A percentile compares a stretch with the other conserved stretches of the same genome.
These are phyloP conservation scores for Penicillium sp. DNA, from an alignment of 2,329 filamentous ascomycete species.

Conservation along the genomic window DNA sequence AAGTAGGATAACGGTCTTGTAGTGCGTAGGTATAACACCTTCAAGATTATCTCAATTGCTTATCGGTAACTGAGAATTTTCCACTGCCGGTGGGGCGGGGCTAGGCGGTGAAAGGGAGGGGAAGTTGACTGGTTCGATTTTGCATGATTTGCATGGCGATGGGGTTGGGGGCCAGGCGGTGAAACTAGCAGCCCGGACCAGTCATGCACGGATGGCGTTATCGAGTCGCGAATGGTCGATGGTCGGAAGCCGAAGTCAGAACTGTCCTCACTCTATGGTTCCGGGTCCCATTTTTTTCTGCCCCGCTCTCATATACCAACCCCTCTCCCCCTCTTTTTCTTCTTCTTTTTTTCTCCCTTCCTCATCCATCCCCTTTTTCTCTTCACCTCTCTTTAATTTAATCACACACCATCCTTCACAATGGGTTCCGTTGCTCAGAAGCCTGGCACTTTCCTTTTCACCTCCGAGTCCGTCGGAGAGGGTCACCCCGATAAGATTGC, in stretches of 20 bases:
- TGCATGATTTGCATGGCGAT: background rate
- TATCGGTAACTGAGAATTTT: slow-evolving; percentile 16
- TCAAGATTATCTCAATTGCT: slow-evolving; percentile 3
- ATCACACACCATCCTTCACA: slow-evolving; percentile 41
- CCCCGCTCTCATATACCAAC: slow-evolving; percentile 9
- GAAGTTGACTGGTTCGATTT: background rate
- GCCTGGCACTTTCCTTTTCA: slow-evolving; percentile 77
- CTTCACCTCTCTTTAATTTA: slow-evolving; percentile 20
- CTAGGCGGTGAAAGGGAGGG: background rate
- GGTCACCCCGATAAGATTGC: slow-evolving; percentile 96
- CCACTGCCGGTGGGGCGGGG: slow-evolving; percentile 2
- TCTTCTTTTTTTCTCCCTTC: slow-evolving; percentile 29
- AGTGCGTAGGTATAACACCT: background rate
- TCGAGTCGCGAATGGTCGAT: background rate
- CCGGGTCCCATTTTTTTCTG: slow-evolving; percentile 1
- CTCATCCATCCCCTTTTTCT: slow-evolving; percentile 19
- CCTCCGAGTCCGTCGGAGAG: slow-evolving; percentile 86
- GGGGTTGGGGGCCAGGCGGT: background rate
- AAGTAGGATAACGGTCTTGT: background rate
- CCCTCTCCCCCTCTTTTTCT: slow-evolving; percentile 24
- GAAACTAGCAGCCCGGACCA: background rate
- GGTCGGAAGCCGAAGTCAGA: background rate
- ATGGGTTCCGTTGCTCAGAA: slow-evolving; percentile 60
- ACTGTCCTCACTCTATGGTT: background rate
- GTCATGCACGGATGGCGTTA: slow-evolving; percentile 2